These are phyloP conservation scores for Termitomyces sp. DNA, from an alignment of 768 basidiomycete species.

Conservation along the genomic window DNA sequence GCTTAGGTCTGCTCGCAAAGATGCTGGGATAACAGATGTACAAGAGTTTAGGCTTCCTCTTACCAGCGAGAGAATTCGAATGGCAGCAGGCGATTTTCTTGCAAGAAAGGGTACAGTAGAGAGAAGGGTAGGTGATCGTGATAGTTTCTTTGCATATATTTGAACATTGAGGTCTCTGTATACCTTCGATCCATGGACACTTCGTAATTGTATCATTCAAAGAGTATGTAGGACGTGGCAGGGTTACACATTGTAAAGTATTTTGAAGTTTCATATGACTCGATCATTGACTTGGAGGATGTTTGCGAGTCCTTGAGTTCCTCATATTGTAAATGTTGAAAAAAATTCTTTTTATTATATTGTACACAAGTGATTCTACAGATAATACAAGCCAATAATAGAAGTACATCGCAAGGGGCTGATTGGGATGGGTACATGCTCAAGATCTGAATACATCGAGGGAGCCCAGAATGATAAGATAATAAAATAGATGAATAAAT, in stretches of 20 bases:
- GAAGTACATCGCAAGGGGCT: not conserved
- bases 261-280: too few species aligned
- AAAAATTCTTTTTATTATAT: not conserved
- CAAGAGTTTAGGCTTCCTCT: constrained; percentile 15
- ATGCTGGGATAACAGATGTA: constrained; percentile 15
- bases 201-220: too few species aligned
- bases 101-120: constrained; percentile 13
- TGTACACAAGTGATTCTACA: not conserved
- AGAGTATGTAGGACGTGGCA: too few species aligned
- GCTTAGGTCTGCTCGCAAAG: constrained; percentile 15
- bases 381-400: not conserved
- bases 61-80: constrained; percentile 15
- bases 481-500: not conserved
- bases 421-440: not conserved
- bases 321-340: too few species aligned
- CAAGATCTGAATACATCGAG: not conserved
- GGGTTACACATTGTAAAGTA: too few species aligned
- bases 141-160: constrained; percentile 14
- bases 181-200: not conserved
- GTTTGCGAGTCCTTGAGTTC: too few species aligned
- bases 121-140: constrained; percentile 8
- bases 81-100: constrained; percentile 16
- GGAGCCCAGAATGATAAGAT: not conserved
- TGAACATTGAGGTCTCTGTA: not conserved
- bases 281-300: too few species aligned